These are phyloP conservation scores for Oryza officinalis DNA, from an alignment of 176 grass and related monocot genomes.

Conservation along the genomic window DNA sequence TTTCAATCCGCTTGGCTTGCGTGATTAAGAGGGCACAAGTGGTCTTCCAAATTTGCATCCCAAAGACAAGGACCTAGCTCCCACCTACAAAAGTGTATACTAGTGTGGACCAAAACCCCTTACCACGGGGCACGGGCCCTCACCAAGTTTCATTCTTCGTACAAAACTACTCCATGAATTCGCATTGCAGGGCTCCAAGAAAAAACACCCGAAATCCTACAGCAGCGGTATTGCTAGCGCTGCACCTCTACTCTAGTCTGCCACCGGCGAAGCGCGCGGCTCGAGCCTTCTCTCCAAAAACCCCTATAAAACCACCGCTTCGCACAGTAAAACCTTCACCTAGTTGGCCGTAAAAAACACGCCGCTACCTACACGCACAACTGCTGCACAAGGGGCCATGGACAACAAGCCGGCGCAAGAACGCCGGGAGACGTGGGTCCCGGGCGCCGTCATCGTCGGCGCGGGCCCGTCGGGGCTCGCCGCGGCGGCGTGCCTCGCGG, in stretches of 20 bases:
- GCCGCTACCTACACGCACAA: background rate
- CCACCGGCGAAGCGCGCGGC: background rate
- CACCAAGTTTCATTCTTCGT: constrained; percentile 21
- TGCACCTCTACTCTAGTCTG: background rate
- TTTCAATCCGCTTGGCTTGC: background rate
- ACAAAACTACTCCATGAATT: constrained; percentile 20
- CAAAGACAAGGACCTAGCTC: constrained; percentile 14
- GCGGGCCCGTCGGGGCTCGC: constrained; percentile 90
- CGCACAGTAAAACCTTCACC: constrained; percentile 19
- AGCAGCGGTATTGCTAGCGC: background rate
- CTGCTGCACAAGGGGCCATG: constrained; percentile 5
- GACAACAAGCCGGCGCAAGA: constrained; percentile 37
- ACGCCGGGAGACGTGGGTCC: constrained; percentile 43
- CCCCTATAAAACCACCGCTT: constrained; percentile 56
- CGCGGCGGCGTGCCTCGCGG: constrained; percentile 72
- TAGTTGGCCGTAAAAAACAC: constrained; percentile 38
- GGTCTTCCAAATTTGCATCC: constrained; percentile 30
- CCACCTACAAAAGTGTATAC: constrained; percentile 12
- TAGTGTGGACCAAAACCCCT: constrained; percentile 44
- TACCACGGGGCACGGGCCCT: constrained; percentile 14
- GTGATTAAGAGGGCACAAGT: constrained; percentile 21
- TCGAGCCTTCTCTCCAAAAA: constrained; percentile 18
- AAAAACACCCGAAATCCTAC: constrained; percentile 8
- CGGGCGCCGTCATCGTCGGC: constrained; percentile 73
- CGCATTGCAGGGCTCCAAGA: constrained; percentile 7